Percentiles rank a stretch among this genome's conserved stretches.
Evolutionary conservation across 768 basidiomycete species (phyloP).

Genomic region (Ramaria rubella): DNA sequence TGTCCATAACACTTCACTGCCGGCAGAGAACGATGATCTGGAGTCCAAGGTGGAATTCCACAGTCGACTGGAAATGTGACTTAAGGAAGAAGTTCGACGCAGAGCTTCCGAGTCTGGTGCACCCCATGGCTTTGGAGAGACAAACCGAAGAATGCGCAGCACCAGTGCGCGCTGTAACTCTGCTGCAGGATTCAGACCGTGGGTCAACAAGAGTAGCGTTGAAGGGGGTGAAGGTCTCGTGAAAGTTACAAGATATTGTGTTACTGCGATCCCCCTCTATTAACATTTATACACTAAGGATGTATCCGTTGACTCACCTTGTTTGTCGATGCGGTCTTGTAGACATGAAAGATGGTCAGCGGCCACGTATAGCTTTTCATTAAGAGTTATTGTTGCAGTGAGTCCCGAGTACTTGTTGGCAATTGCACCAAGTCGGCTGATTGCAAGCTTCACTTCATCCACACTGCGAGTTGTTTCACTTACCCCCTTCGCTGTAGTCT

Average conservation of each 20-base stretch:
- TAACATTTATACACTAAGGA: neutral
- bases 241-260: neutral
- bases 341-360: neutral
- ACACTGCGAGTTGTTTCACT: neutral
- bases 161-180: conserved; percentile 19
- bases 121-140: conserved; percentile 76
- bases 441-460: neutral
- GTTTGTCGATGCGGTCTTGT: conserved; percentile 21
- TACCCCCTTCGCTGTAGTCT: neutral
- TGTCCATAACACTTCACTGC: conserved; percentile 58
- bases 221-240: conserved; percentile 34
- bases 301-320: conserved; percentile 26
- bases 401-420: neutral
- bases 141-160: conserved; percentile 51
- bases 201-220: conserved; percentile 20
- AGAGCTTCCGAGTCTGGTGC: conserved; percentile 53
- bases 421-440: neutral
- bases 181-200: conserved; percentile 5
- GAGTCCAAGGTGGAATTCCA: conserved; percentile 16
- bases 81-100: conserved; percentile 50
- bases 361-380: neutral
- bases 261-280: conserved; percentile 34
- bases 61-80: conserved; percentile 11
- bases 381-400: neutral
- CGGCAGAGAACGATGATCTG: conserved; percentile 41